These are phyloP conservation scores for Martiniozyma asiatica DNA, from an alignment of 1,139 yeast genomes.

Conservation along the genomic window DNA sequence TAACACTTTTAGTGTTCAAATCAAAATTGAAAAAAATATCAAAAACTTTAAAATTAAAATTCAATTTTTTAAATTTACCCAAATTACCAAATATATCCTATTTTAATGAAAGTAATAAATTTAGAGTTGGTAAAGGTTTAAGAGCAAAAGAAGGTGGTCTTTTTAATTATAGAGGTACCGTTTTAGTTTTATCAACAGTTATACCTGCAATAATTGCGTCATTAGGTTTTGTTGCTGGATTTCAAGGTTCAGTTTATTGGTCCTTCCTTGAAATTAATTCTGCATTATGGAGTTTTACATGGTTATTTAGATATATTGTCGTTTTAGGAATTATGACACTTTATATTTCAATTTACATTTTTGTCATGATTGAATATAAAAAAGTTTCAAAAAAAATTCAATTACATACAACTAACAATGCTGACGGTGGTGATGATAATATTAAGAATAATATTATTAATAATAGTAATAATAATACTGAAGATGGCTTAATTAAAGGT, in stretches of 20 bases:
- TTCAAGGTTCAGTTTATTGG: slow-evolving; percentile 59
- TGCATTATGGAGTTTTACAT: slow-evolving; percentile 71
- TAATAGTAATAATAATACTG: slow-evolving; percentile 5
- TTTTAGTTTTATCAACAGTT: slow-evolving; percentile 47
- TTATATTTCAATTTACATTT: slow-evolving; percentile 61
- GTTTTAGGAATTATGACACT: slow-evolving; percentile 50
- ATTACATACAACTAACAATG: not conserved
- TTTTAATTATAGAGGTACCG: slow-evolving; percentile 43
- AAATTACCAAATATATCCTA: too few species aligned
- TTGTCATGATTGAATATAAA: slow-evolving; percentile 53
- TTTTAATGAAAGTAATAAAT: too few species aligned
- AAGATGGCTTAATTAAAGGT: slow-evolving; percentile 11
- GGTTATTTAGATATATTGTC: slow-evolving; percentile 73
- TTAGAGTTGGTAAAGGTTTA: not conserved
- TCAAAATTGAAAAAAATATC: slow-evolving; percentile 25
- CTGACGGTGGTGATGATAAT: not conserved
- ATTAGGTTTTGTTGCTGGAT: slow-evolving; percentile 60
- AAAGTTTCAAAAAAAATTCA: slow-evolving; percentile 22
- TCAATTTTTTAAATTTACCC: too few species aligned
- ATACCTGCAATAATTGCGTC: slow-evolving; percentile 63
- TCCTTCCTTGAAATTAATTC: slow-evolving; percentile 60
- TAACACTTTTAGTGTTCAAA: slow-evolving; percentile 59
- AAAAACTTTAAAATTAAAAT: too few species aligned
- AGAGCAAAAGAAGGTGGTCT: slow-evolving; percentile 54
- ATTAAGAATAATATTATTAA: slow-evolving; percentile 7